Evolutionary conservation across 2,329 filamentous ascomycete species (phyloP), one percentile per base, ranked within the genome.

Genomic region (Pseudogymnoascus destructans): DNA sequence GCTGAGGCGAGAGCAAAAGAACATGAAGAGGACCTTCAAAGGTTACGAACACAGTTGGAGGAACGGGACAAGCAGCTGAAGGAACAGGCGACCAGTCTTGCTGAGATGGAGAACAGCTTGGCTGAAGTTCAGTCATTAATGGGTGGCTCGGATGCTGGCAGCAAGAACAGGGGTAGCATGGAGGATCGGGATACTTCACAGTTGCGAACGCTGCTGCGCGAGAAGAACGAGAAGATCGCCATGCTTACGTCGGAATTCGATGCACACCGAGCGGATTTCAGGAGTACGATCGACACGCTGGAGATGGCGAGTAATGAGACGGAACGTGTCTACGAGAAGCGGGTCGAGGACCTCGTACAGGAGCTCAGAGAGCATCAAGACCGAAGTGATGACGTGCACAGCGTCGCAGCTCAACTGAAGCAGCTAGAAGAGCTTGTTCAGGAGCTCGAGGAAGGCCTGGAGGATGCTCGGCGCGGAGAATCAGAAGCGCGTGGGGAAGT

Each of bases 161-260:
- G 60, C 69, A 73, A 64, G 67, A 72, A 66, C 70, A 74, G 65
- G 72, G 74, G 61, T 63, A 79, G 75, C 64, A 64, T 79, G 21
- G 83, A 85, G 59, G 86, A 87, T 59, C 85, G 84, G 64, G 91
- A 95, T 69, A 78, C 84, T 1, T 70, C 79, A 4, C 87, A 95
- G 68, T 76, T 98, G 59, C 84, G 91, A 58, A 81, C 85, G n/a
- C 73, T 95, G 65, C 73, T 98, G 58, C 81, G 89, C 21, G 93
- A 98, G 73, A 96, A 95, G 78, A 96, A 96, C 66, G 93, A 98
- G 60, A 95, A 91, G 75, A 96, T 98, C 64, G 84, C 86, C 23
- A 85, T 92, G 77, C 79, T 98, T 64, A 97, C 91, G 0, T 82
- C 88, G 7, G 93, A 98, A 69, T 98, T 98, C 66, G 93, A 98